These are phyloP conservation scores for Podila verticillata DNA, from an alignment of 192 early-diverging fungal genomes.

Conservation along the genomic window DNA sequence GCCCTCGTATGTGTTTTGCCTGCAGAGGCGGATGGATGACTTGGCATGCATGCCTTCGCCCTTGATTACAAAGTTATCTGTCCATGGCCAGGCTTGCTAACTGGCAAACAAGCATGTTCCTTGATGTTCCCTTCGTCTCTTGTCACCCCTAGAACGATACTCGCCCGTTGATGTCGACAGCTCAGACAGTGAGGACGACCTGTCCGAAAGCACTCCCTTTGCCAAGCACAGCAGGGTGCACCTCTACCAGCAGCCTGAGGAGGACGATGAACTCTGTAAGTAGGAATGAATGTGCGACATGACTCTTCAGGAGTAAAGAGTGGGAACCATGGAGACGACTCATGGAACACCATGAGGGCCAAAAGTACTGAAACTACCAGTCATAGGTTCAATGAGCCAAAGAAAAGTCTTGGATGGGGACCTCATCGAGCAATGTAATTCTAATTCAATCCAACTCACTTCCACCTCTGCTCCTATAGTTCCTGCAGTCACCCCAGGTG, in stretches of 20 bases:
- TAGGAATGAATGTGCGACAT: background rate
- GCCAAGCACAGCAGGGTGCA: conserved; percentile 38
- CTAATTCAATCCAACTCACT: too few relatives aligned
- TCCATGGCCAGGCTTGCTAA: too few relatives aligned
- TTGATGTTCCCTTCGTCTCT: background rate
- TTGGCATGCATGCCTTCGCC: background rate
- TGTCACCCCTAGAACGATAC: conserved; percentile 15
- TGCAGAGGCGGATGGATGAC: too few relatives aligned
- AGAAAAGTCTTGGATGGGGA: too few relatives aligned
- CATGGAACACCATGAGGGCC: too few relatives aligned
- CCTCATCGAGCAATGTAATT: too few relatives aligned
- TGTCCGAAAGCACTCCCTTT: conserved; percentile 43
- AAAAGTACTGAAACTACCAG: too few relatives aligned
- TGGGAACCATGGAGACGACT: too few relatives aligned
- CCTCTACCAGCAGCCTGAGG: conserved; percentile 38
- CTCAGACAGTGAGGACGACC: conserved; percentile 29
- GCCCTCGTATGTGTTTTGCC: conserved; percentile 26
- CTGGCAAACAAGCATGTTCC: too few relatives aligned
- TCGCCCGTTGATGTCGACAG: conserved; percentile 35
- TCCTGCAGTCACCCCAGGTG: conserved; percentile 21
- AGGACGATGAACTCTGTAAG: conserved; percentile 46
- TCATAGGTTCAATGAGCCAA: background rate
- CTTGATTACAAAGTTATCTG: too few relatives aligned
- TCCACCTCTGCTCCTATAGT: background rate
- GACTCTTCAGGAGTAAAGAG: too few relatives aligned